phyloP scores from a whole-genome alignment of 2,329 filamentous ascomycete genomes.

The Phaeoacremonium minimum region DNA sequence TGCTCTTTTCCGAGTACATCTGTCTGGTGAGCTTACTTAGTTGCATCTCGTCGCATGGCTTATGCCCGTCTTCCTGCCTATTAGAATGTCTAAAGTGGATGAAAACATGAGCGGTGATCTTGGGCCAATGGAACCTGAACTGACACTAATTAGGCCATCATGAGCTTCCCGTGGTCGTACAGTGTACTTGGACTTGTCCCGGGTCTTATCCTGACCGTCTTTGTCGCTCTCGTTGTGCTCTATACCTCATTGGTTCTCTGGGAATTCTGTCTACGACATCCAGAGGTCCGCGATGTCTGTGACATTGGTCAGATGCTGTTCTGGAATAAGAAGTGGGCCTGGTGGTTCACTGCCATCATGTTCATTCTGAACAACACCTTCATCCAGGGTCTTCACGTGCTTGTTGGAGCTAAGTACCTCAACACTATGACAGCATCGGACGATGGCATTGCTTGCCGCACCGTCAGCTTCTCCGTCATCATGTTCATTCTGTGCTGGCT shows the following conservation, averaged over 20 bases:
- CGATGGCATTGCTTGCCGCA: constrained; percentile 62
- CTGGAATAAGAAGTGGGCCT: constrained; percentile 73
- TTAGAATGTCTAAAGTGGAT: too few relatives aligned
- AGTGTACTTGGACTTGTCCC: constrained; percentile 82
- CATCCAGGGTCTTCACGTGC: constrained; percentile 67
- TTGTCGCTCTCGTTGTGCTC: constrained; percentile 73
- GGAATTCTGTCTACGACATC: constrained; percentile 88
- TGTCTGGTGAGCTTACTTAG: constrained; percentile 50
- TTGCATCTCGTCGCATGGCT: constrained; percentile 2
- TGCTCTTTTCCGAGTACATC: constrained; percentile 94
- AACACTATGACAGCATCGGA: constrained; percentile 78
- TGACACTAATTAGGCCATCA: constrained; percentile 69
- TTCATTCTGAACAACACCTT: constrained; percentile 87
- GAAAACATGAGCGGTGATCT: too few relatives aligned
- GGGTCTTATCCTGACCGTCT: constrained; percentile 73
- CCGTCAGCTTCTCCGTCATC: constrained; percentile 74
- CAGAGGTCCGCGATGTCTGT: constrained; percentile 87
- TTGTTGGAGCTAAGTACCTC: constrained; percentile 80
- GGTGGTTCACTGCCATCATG: constrained; percentile 72
- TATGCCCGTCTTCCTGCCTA: constrained; percentile 9
- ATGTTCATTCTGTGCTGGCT: constrained; percentile 72
- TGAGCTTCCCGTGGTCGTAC: constrained; percentile 95
- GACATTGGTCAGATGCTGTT: constrained; percentile 96
- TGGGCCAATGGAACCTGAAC: too few relatives aligned
- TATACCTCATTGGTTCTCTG: constrained; percentile 65